These are phyloP conservation scores for Entonaema liquescens DNA, from an alignment of 495 filamentous ascomycete species.

Conservation along the genomic window DNA sequence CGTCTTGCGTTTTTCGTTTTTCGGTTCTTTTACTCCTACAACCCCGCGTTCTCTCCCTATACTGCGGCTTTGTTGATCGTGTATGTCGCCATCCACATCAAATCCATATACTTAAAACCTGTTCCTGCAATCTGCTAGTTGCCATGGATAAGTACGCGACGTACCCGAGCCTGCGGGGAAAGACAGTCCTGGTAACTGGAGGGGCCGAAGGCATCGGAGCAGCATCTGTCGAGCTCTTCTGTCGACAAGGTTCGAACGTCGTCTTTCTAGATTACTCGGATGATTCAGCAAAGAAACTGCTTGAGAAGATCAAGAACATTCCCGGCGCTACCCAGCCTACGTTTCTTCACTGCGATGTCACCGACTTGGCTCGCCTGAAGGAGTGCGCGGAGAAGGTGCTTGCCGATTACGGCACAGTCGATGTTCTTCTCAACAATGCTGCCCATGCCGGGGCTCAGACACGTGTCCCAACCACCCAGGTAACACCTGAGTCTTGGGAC, in stretches of 20 bases:
- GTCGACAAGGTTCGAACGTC: constrained; percentile 56
- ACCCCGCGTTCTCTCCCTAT: background rate
- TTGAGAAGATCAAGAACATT: constrained; percentile 48
- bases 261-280: constrained; percentile 59
- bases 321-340: constrained; percentile 44
- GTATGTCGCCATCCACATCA: background rate
- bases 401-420: constrained; percentile 41
- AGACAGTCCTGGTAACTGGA: constrained; percentile 61
- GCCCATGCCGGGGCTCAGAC: constrained; percentile 36
- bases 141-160: constrained; percentile 39
- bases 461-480: constrained; percentile 39
- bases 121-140: background rate
- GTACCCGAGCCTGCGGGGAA: constrained; percentile 52
- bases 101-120: background rate
- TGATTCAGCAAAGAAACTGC: constrained; percentile 47
- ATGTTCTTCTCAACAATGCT: constrained; percentile 55
- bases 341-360: constrained; percentile 60
- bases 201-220: constrained; percentile 63
- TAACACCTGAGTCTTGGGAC: constrained; percentile 46
- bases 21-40: background rate
- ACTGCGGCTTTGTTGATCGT: background rate
- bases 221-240: constrained; percentile 55
- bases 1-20: background rate
- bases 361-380: constrained; percentile 44
- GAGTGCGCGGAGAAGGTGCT: constrained; percentile 46